These are phyloP conservation scores for Meredithiella fracta DNA, from an alignment of 2,329 filamentous ascomycete species.

Conservation along the genomic window DNA sequence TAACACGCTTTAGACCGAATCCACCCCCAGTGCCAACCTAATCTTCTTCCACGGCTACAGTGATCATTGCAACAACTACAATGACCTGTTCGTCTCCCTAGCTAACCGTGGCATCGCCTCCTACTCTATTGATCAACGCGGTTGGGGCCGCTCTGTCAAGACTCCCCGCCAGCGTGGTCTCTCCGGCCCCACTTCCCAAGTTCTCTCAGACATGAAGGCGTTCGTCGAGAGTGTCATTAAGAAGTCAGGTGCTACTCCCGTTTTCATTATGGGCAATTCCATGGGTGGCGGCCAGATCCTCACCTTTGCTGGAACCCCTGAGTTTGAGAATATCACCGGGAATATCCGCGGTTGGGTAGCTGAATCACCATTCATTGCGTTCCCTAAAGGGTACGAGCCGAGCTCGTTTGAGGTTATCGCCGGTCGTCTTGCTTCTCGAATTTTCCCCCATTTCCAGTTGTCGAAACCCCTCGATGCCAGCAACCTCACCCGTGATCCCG, in stretches of 20 bases:
- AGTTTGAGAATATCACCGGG: constrained; percentile 36
- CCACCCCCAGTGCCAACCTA: constrained; percentile 48
- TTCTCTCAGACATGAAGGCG: constrained; percentile 62
- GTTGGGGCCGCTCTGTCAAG: constrained; percentile 64
- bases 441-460: constrained; percentile 54
- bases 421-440: constrained; percentile 48
- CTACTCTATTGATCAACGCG: constrained; percentile 67
- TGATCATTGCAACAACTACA: constrained; percentile 68
- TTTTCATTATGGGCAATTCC: constrained; percentile 79
- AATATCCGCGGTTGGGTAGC: constrained; percentile 57
- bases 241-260: constrained; percentile 38
- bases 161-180: constrained; percentile 47
- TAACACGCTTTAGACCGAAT: constrained; percentile 30
- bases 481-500: constrained; percentile 50
- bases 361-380: constrained; percentile 63
- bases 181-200: constrained; percentile 55
- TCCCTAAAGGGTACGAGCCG: constrained; percentile 50
- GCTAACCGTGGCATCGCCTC: constrained; percentile 58
- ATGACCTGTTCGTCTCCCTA: constrained; percentile 54
- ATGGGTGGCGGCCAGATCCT: constrained; percentile 77
- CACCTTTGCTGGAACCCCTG: constrained; percentile 35
- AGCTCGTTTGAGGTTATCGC: constrained; percentile 42
- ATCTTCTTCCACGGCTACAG: constrained; percentile 82
- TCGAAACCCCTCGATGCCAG: constrained; percentile 46
- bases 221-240: constrained; percentile 40